Conservation (phyloP, 169 alveolate genomes). For the Prorocentrum cordatum region DNA sequence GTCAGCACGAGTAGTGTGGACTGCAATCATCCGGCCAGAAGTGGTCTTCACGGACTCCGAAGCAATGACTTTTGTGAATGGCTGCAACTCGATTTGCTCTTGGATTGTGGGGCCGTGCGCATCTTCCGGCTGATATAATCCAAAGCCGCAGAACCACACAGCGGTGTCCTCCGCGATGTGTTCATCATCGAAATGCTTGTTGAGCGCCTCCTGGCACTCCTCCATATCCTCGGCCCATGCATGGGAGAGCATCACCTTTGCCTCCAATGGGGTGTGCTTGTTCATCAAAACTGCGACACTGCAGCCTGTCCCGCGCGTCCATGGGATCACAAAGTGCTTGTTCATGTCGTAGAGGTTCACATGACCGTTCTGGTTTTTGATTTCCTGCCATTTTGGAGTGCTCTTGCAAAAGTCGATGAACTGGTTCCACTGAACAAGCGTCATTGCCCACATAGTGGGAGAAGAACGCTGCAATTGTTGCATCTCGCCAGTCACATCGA, state of each 20-base stretch:
- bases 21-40: too few species aligned
- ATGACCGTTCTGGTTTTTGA: not conserved
- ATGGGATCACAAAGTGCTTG: slow-evolving; percentile 4
- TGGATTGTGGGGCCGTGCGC: too few species aligned
- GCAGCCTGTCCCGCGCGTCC: slow-evolving; percentile 34
- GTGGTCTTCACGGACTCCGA: too few species aligned
- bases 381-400: not conserved
- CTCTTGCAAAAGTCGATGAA: not conserved
- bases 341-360: slow-evolving; percentile 4
- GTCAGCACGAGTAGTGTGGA: too few species aligned
- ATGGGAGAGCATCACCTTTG: slow-evolving; percentile 9
- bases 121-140: too few species aligned
- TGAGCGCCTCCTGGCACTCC: slow-evolving; percentile 16
- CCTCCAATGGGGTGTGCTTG: not conserved
- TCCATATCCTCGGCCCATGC: slow-evolving; percentile 15
- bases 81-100: too few species aligned
- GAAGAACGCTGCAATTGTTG: too few species aligned
- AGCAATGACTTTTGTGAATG: too few species aligned
- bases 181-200: too few species aligned
- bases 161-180: not conserved
- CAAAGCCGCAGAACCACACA: slow-evolving; percentile 8
- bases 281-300: slow-evolving; percentile 14
- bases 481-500: too few species aligned
- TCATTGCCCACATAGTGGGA: not conserved
- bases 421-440: not conserved